Conservation (phyloP, 108 stramenopile species). For the Licmophora abbreviata region DNA sequence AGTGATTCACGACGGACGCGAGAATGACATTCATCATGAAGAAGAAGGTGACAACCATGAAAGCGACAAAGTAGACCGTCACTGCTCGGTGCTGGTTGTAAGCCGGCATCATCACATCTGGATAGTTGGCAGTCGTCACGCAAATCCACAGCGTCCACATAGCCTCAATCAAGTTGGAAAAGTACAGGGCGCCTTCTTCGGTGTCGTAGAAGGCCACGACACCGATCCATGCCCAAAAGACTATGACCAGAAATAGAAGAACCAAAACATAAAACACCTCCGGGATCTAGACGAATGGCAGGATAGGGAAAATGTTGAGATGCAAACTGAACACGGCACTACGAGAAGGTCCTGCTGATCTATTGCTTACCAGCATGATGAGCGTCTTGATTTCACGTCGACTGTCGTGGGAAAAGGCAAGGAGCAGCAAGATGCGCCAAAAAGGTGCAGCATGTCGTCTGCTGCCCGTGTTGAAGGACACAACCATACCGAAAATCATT, state of each 20-base stretch:
- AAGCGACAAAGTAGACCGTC: constrained; percentile 59
- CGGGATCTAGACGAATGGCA: constrained; percentile 25
- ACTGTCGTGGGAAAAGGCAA: constrained; percentile 9
- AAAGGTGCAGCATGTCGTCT: background rate
- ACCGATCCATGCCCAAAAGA: constrained; percentile 68
- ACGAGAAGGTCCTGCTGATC: background rate
- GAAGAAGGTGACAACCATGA: constrained; percentile 69
- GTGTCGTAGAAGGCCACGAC: constrained; percentile 52
- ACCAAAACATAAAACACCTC: constrained; percentile 27
- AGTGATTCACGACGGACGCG: constrained; percentile 47
- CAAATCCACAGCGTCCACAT: constrained; percentile 41
- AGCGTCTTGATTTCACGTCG: constrained; percentile 8
- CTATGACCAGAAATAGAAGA: constrained; percentile 32
- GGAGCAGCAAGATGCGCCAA: constrained; percentile 6
- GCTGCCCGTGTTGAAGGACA: constrained; percentile 9
- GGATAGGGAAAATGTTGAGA: constrained; percentile 7
- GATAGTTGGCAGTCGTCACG: constrained; percentile 79
- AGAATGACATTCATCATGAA: constrained; percentile 76
- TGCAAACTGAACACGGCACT: background rate
- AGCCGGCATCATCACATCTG: constrained; percentile 74
- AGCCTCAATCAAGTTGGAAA: constrained; percentile 54
- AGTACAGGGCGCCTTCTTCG: constrained; percentile 36
- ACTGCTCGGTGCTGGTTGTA: constrained; percentile 60
- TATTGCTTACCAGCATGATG: constrained; percentile 2
- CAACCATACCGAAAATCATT: background rate